Evolutionary conservation across 257 asterid species (phyloP).

Genomic region (Solanum paucissectum): DNA sequence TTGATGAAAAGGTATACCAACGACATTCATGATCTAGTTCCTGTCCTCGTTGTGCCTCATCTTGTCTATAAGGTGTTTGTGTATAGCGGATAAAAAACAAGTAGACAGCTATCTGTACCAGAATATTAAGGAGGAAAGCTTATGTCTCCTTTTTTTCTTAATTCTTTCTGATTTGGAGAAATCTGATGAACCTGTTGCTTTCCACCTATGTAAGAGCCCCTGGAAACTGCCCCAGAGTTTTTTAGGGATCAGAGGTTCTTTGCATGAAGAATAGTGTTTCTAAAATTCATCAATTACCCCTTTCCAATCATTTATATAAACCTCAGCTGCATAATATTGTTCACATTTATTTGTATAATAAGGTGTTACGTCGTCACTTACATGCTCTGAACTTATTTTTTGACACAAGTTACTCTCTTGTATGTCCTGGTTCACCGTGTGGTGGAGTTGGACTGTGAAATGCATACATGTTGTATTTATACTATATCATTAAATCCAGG

Average conservation of each 20-base stretch:
- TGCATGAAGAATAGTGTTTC: neutral
- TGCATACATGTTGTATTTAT: neutral
- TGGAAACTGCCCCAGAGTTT: neutral
- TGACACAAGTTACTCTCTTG: neutral
- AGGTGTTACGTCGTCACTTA: neutral
- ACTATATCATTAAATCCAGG: constrained; percentile 24
- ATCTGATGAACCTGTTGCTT: neutral
- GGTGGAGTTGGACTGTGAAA: neutral
- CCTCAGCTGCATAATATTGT: neutral
- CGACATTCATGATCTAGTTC: neutral
- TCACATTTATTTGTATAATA: neutral
- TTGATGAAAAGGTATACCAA: constrained; percentile 32
- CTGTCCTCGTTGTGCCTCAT: neutral
- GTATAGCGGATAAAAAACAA: neutral
- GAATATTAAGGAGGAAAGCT: neutral
- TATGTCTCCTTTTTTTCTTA: neutral
- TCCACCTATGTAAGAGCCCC: neutral
- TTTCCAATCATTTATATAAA: neutral
- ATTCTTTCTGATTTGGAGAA: neutral
- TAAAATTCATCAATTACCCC: neutral
- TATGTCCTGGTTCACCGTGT: neutral
- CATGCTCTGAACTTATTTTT: neutral
- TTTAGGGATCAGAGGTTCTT: neutral
- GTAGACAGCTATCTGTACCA: neutral
- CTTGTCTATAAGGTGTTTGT: neutral